These are phyloP conservation scores for Polyporus arcularius DNA, from an alignment of 768 basidiomycete species.

Conservation along the genomic window DNA sequence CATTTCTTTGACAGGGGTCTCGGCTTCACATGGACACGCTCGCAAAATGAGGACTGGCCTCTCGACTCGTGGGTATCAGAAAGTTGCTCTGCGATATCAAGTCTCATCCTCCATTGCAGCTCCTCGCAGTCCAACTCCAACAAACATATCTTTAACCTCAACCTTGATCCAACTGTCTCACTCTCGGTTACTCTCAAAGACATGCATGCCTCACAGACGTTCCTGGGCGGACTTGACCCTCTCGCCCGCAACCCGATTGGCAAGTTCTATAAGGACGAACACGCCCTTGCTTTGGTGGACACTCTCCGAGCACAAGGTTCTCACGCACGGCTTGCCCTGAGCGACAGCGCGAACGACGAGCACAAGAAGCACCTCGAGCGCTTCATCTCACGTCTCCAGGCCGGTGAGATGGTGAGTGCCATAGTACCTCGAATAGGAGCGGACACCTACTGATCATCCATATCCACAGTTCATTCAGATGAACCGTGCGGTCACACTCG, in stretches of 20 bases:
- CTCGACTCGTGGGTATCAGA: neutral
- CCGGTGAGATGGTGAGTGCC: conserved; percentile 51
- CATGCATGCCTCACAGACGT: conserved; percentile 30
- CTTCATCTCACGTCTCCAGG: conserved; percentile 51
- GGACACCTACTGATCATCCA: neutral
- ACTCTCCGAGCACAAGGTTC: conserved; percentile 53
- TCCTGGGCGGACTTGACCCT: conserved; percentile 41
- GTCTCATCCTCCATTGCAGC: neutral
- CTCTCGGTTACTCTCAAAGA: conserved; percentile 53
- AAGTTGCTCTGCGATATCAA: no score
- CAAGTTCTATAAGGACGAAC: conserved; percentile 55
- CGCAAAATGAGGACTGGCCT: neutral
- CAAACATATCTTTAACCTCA: conserved; percentile 42
- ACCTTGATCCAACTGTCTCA: conserved; percentile 49
- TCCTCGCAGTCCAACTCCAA: conserved; percentile 30
- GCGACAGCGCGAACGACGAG: conserved; percentile 40
- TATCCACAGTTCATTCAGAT: conserved; percentile 55
- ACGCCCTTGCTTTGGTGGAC: conserved; percentile 52
- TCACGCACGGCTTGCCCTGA: conserved; percentile 47
- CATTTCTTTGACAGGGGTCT: conserved; percentile 33
- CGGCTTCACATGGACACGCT: conserved; percentile 22
- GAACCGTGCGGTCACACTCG: conserved; percentile 52
- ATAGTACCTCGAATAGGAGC: neutral
- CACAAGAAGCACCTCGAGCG: conserved; percentile 49
- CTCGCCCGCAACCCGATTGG: conserved; percentile 48